Evolutionary conservation across 2,329 filamentous ascomycete genomes (phyloP).

Genomic region (Penicillium sp.): DNA sequence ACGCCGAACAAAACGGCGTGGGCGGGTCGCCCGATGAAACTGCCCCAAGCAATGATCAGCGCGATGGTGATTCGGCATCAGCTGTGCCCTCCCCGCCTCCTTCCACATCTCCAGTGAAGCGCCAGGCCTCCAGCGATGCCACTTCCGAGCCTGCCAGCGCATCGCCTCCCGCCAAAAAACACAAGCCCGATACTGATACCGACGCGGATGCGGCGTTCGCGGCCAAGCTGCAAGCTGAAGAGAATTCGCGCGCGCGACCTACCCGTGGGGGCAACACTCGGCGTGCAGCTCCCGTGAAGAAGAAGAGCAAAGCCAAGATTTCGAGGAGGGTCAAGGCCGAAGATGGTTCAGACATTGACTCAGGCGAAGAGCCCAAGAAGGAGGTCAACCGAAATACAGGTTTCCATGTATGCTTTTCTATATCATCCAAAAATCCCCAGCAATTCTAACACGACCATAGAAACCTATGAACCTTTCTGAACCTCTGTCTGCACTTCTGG

Average conservation of each 20-base stretch:
- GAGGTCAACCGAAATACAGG: constrained; percentile 75
- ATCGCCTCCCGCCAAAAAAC: constrained; percentile 57
- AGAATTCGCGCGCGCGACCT: constrained; percentile 72
- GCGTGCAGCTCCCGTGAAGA: constrained; percentile 60
- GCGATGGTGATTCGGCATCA: constrained; percentile 23
- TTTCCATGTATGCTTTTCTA: constrained; percentile 65
- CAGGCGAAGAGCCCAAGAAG: constrained; percentile 59
- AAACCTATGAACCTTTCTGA: constrained; percentile 48
- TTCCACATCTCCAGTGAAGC: constrained; percentile 41
- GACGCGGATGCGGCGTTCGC: constrained; percentile 86
- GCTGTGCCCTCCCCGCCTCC: constrained; percentile 31
- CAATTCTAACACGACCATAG: constrained; percentile 22
- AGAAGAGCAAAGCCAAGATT: constrained; percentile 57
- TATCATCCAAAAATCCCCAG: not conserved
- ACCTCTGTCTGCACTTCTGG: constrained; percentile 45
- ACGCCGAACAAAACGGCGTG: constrained; percentile 48
- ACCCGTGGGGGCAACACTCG: constrained; percentile 70
- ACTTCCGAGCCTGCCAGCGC: constrained; percentile 38
- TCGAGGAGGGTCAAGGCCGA: constrained; percentile 69
- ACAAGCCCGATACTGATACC: constrained; percentile 58
- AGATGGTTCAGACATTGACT: constrained; percentile 75
- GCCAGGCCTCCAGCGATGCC: constrained; percentile 42
- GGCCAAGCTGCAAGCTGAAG: constrained; percentile 84
- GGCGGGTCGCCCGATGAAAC: constrained; percentile 32
- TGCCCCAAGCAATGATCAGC: constrained; percentile 36